Evolutionary conservation across 2,329 filamentous ascomycete genomes (phyloP), one percentile per base, ranked within the genome.

Genomic region (Tolypocladium nubicola): DNA sequence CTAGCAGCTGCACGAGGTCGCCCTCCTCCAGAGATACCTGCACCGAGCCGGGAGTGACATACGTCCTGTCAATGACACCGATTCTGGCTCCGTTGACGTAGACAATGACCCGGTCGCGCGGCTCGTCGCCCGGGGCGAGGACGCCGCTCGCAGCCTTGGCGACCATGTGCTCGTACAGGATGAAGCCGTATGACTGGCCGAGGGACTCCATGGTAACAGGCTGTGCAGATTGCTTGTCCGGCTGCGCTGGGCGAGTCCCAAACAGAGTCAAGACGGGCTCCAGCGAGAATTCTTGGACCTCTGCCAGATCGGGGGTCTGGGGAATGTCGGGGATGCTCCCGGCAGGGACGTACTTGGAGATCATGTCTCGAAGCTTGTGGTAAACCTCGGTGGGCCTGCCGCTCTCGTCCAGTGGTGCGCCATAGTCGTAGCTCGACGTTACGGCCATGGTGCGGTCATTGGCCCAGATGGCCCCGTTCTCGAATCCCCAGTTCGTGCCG

Each of bases 341-440:
- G 1, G 63, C 54, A 0, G 70, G 66, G 2, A 73, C 66, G 58
- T 75, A 71, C 54, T 73, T 68, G 52, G 61, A 56, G 43, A 79
- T 75, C 5, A 70, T 66, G 11, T 73, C 66, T 16, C 75, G 69
- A 37, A 78, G 63, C 9, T 67, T 66, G 52, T 68, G 63, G 60
- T 78, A 80, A 19, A 79, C 60, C 13, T 75, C 70, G 2, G 71
- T 78, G 0, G 72, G 71, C 1, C 77, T 70, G 2, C 78, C 78
- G 52, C 71, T 78, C 64, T 81, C 78, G 53, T 79, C 76, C 9
- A 80, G 67, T 1, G 78, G 75, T 0, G 78, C 68, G 30, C 76
- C 76, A 54, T 80, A 80, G 62, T 81, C 78, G 60, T 80, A 81
- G 59, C 74, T 77, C 2, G 75, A 74, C 0, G 73, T 78, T 53